Evolutionary conservation across 441 rosid genomes (phyloP).

Genomic region (Populus tomentosa): DNA sequence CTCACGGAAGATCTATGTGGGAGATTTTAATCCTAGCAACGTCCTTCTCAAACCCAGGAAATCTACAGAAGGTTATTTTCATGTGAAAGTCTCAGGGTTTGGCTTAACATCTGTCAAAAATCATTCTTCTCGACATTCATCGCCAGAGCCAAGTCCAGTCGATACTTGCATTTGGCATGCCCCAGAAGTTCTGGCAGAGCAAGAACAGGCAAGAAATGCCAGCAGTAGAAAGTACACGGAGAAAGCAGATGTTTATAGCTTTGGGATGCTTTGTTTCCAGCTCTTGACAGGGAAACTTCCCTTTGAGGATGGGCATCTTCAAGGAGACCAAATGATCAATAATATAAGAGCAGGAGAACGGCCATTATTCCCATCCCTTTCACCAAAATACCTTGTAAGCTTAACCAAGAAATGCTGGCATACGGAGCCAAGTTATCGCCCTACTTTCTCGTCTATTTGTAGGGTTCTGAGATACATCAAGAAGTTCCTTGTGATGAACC

Average conservation of each 20-base stretch:
- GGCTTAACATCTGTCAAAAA: conserved; percentile 49
- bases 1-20: conserved; percentile 53
- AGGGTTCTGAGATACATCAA: conserved; percentile 77
- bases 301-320: conserved; percentile 91
- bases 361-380: conserved; percentile 79
- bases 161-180: conserved; percentile 74
- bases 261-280: conserved; percentile 89
- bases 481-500: conserved; percentile 70
- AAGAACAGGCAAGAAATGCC: conserved; percentile 31
- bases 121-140: conserved; percentile 24
- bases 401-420: conserved; percentile 88
- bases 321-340: conserved; percentile 70
- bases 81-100: conserved; percentile 73
- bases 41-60: conserved; percentile 64
- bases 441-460: conserved; percentile 79
- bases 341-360: conserved; percentile 82
- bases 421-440: conserved; percentile 58
- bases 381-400: conserved; percentile 71
- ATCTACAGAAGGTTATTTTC: conserved; percentile 67
- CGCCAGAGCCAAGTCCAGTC: conserved; percentile 26
- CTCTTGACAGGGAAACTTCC: conserved; percentile 88
- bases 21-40: conserved; percentile 70
- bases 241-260: conserved; percentile 91
- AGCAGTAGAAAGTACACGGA: conserved; percentile 41
- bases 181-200: conserved; percentile 78